Conservation (phyloP, 495 filamentous ascomycete genomes). For the Aspergillus heteromorphus region DNA sequence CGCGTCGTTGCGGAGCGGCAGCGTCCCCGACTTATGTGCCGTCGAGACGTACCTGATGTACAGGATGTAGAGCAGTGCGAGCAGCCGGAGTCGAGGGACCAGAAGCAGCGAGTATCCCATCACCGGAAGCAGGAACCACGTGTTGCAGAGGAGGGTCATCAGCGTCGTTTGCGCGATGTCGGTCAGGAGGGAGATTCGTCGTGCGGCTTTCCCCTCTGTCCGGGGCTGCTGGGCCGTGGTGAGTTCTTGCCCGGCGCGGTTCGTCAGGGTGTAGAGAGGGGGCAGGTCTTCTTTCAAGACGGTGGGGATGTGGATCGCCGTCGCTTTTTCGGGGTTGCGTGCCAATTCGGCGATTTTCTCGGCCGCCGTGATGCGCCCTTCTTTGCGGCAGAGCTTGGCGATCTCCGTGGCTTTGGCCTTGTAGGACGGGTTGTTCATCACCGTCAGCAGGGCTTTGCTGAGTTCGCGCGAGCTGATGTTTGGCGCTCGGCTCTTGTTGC, state of each 20-base stretch:
- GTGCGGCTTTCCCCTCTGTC: background rate
- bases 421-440: conserved; percentile 22
- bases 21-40: conserved; percentile 58
- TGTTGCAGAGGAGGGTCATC: conserved; percentile 14
- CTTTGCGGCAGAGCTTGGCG: conserved; percentile 16
- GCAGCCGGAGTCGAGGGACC: conserved; percentile 14
- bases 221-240: conserved; percentile 4
- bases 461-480: conserved; percentile 27
- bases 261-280: conserved; percentile 10
- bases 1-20: conserved; percentile 60
- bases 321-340: conserved; percentile 14
- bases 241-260: conserved; percentile 11
- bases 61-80: conserved; percentile 64
- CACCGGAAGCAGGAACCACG: conserved; percentile 17
- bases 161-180: conserved; percentile 9
- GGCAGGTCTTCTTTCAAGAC: conserved; percentile 5
- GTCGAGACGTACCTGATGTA: conserved; percentile 64
- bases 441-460: conserved; percentile 23
- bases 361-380: conserved; percentile 15
- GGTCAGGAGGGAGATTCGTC: conserved; percentile 4
- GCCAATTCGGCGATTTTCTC: conserved; percentile 23
- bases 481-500: conserved; percentile 31
- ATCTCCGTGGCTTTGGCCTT: conserved; percentile 14
- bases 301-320: conserved; percentile 9
- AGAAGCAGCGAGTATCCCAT: conserved; percentile 19